Conservation (phyloP, 2,329 filamentous ascomycete species). For the Epichloe brachyelytri region DNA sequence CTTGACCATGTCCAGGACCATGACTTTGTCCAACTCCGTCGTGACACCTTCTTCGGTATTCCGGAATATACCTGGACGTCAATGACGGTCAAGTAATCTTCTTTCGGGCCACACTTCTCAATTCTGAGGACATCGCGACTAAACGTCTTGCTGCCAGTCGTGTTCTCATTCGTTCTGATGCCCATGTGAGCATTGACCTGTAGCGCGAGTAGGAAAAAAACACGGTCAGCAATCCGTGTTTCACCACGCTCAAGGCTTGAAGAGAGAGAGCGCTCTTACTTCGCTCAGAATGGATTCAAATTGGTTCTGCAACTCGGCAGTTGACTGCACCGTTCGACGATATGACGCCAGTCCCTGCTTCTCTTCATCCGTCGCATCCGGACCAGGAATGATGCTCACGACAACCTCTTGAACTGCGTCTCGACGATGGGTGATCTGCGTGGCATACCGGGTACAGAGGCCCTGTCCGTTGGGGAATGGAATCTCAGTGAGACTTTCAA, state of each 20-base stretch:
- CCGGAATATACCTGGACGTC: slow-evolving; percentile 41
- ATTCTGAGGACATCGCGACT: slow-evolving; percentile 30
- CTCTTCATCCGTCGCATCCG: slow-evolving; percentile 6
- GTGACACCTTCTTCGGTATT: slow-evolving; percentile 22
- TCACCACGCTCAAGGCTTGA: background rate
- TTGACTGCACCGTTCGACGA: background rate
- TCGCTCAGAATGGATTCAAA: slow-evolving; percentile 27
- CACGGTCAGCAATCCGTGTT: background rate
- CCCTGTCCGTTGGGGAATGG: slow-evolving; percentile 30
- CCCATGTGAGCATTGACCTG: slow-evolving; percentile 32
- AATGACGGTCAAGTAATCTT: slow-evolving; percentile 36
- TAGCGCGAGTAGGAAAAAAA: background rate
- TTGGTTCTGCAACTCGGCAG: background rate
- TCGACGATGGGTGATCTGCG: slow-evolving; percentile 15
- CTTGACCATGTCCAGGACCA: slow-evolving; percentile 35
- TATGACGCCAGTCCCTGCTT: slow-evolving; percentile 1
- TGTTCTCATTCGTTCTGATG: slow-evolving; percentile 17
- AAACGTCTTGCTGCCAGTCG: slow-evolving; percentile 19
- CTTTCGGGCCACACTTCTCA: slow-evolving; percentile 30
- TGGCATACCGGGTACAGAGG: slow-evolving; percentile 36
- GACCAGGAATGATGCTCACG: slow-evolving; percentile 25
- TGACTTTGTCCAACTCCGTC: slow-evolving; percentile 28
- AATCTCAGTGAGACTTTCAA: slow-evolving; percentile 49
- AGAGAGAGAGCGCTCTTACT: slow-evolving; percentile 13
- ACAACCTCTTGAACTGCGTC: slow-evolving; percentile 23